Conservation (phyloP, 208 protist species). For the Tritrichomonas foetus region DNA sequence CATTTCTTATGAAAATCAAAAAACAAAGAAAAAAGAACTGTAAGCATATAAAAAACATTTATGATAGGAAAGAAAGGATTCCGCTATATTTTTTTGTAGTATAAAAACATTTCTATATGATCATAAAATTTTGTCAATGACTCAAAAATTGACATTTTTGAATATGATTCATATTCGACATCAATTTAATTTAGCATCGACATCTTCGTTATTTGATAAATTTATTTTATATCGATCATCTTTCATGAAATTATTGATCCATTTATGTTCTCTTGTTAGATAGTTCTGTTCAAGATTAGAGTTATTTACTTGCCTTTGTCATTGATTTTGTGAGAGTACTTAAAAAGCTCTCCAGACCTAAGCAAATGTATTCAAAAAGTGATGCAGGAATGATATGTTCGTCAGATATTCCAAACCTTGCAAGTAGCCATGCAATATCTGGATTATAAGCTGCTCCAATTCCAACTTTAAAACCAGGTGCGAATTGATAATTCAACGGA, state of each 20-base stretch:
- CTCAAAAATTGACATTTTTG: not conserved
- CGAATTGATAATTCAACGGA: not conserved
- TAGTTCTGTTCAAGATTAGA: too few relatives aligned
- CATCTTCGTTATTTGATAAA: not conserved
- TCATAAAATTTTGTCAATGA: not conserved
- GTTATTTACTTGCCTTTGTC: too few relatives aligned
- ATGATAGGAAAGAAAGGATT: not conserved
- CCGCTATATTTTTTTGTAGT: not conserved
- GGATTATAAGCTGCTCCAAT: not conserved
- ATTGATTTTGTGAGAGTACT: not conserved
- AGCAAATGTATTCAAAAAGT: not conserved
- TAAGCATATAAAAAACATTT: not conserved
- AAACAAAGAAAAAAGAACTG: not conserved
- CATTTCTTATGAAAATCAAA: too few relatives aligned
- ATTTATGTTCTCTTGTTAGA: too few relatives aligned
- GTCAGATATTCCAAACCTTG: not conserved
- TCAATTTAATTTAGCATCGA: not conserved
- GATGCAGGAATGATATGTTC: constrained; percentile 28
- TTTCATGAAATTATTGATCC: too few relatives aligned
- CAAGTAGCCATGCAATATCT: not conserved
- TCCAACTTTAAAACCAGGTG: constrained; percentile 12
- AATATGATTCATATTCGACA: not conserved
- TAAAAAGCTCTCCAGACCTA: not conserved
- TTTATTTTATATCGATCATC: too few relatives aligned
- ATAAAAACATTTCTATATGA: not conserved